Conservation (phyloP, 805 yeast genomes). For the Candida mattraensis region DNA sequence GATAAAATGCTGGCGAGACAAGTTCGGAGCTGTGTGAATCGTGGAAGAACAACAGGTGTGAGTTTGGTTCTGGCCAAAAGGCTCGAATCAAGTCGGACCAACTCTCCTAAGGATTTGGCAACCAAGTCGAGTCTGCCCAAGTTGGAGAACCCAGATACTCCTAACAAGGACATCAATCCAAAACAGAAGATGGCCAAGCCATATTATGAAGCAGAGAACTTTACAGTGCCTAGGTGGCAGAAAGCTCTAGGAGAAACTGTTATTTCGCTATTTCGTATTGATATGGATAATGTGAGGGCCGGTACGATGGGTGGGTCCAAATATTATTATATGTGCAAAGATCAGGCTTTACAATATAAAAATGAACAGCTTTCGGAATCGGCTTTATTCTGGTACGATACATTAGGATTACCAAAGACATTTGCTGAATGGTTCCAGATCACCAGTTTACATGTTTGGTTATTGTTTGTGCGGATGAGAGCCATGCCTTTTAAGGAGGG, state of each 20-base stretch:
- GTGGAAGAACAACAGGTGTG: not conserved
- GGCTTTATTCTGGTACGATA: conserved; percentile 83
- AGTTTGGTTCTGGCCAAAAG: conserved; percentile 4
- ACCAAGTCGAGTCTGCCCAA: conserved; percentile 35
- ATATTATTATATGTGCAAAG: conserved; percentile 84
- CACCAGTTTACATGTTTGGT: conserved; percentile 89
- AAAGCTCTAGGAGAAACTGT: conserved; percentile 64
- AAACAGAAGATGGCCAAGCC: conserved; percentile 33
- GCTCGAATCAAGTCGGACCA: conserved; percentile 11
- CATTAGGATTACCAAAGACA: conserved; percentile 77
- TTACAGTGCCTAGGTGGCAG: conserved; percentile 46
- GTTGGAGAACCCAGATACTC: conserved; percentile 34
- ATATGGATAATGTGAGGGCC: conserved; percentile 89
- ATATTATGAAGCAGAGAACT: conserved; percentile 30
- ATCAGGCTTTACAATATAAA: conserved; percentile 77
- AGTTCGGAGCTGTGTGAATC: conserved; percentile 1
- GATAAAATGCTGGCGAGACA: too few relatives aligned
- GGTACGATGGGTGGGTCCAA: conserved; percentile 93
- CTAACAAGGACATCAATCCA: conserved; percentile 36
- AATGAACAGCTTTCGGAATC: conserved; percentile 68
- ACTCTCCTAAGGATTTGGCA: conserved; percentile 32
- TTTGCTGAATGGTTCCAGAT: conserved; percentile 97
- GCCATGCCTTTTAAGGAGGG: conserved; percentile 92
- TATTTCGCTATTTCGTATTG: conserved; percentile 63
- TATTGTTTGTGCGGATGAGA: conserved; percentile 91